A percentile compares a stretch with the other conserved stretches of the same genome.
These are phyloP conservation scores for Metarhizium humberi DNA, from an alignment of 2,329 filamentous ascomycete species.

Conservation along the genomic window DNA sequence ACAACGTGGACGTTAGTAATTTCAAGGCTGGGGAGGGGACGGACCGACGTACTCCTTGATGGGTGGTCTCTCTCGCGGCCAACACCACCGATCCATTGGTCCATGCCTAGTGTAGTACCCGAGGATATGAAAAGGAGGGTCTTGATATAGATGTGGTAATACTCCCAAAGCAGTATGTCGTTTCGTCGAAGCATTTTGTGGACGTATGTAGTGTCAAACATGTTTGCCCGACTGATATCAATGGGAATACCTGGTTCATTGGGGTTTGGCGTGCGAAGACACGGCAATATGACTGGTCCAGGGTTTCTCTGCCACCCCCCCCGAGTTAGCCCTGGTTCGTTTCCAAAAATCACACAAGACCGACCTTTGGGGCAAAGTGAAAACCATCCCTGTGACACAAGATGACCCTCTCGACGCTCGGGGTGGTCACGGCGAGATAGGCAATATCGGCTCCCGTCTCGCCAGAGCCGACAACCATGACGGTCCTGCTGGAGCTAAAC, in stretches of 20 bases:
- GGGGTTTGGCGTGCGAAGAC: slow-evolving; percentile 7
- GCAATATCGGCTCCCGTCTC: slow-evolving; percentile 35
- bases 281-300: slow-evolving; percentile 11
- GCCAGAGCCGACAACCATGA: slow-evolving; percentile 32
- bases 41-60: slow-evolving; percentile 11
- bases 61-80: slow-evolving; percentile 20
- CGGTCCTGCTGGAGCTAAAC: slow-evolving; percentile 27
- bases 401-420: slow-evolving; percentile 25
- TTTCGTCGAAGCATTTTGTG: slow-evolving; percentile 27
- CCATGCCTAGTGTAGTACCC: slow-evolving; percentile 28
- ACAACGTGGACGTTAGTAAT: background rate
- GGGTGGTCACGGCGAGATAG: slow-evolving; percentile 31
- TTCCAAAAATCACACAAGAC: background rate
- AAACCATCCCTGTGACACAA: slow-evolving; percentile 34
- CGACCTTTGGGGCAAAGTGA: slow-evolving; percentile 29
- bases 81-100: slow-evolving; percentile 32
- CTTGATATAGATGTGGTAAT: slow-evolving; percentile 31
- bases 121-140: slow-evolving; percentile 21
- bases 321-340: background rate
- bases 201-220: slow-evolving; percentile 38
- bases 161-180: slow-evolving; percentile 27
- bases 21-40: background rate
- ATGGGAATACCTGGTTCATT: slow-evolving; percentile 26
- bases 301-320: slow-evolving; percentile 7
- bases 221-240: slow-evolving; percentile 30